Conservation (phyloP, 2,329 filamentous ascomycete species). For the Apiospora koreana region DNA sequence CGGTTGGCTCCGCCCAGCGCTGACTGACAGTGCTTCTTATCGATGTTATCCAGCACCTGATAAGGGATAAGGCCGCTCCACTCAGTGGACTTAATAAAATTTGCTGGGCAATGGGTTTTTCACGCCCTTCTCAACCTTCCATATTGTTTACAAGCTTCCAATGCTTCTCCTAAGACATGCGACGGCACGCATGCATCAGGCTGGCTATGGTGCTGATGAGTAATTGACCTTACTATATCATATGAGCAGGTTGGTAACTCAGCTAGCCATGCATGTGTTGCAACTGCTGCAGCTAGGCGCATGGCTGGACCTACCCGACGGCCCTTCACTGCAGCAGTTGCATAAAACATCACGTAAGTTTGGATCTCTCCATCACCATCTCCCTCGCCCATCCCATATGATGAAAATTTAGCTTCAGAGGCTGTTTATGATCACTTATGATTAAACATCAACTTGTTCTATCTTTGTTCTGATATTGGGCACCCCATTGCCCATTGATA, state of each 20-base stretch:
- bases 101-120: neutral
- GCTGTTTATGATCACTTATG: constrained; percentile 9
- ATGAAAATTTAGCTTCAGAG: constrained; percentile 10
- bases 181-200: neutral
- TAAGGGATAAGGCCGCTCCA: neutral
- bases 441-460: constrained; percentile 8
- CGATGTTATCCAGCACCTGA: neutral
- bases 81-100: neutral
- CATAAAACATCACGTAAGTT: neutral
- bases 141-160: neutral
- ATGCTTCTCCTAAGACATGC: neutral
- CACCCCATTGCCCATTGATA: neutral
- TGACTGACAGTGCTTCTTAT: neutral
- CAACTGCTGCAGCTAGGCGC: neutral
- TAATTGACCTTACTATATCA: neutral
- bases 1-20: neutral
- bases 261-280: neutral
- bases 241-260: neutral
- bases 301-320: neutral
- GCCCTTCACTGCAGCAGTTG: neutral
- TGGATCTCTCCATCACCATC: neutral
- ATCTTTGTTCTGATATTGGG: constrained; percentile 2
- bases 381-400: neutral
- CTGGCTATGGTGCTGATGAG: neutral
- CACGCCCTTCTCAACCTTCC: neutral